Conservation (phyloP, 176 grass and related monocot genomes). For the Oryza australiensis region DNA sequence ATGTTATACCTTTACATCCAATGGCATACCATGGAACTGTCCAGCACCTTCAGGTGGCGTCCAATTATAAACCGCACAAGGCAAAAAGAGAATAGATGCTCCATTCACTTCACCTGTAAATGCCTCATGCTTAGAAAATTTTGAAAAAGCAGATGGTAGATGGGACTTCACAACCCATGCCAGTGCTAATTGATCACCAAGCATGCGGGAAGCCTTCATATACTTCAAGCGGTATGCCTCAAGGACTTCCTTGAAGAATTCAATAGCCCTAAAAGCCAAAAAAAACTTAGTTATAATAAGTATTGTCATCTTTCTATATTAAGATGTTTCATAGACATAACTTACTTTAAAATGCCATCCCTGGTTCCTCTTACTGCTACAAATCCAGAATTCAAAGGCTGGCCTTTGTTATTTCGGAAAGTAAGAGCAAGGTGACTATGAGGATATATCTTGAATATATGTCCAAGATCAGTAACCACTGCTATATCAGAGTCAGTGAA, state of each 20-base stretch:
- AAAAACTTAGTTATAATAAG: neutral
- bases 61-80: slow-evolving; percentile 93
- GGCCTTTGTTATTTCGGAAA: slow-evolving; percentile 90
- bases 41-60: slow-evolving; percentile 88
- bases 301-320: neutral
- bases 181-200: slow-evolving; percentile 90
- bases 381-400: slow-evolving; percentile 94
- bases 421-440: slow-evolving; percentile 83
- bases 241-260: slow-evolving; percentile 78
- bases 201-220: slow-evolving; percentile 65
- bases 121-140: slow-evolving; percentile 64
- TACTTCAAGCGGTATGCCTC: slow-evolving; percentile 65
- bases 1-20: slow-evolving; percentile 82
- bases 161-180: slow-evolving; percentile 87
- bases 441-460: slow-evolving; percentile 76
- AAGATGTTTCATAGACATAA: slow-evolving; percentile 5
- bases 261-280: slow-evolving; percentile 53
- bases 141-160: slow-evolving; percentile 55
- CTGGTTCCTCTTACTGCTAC: slow-evolving; percentile 75
- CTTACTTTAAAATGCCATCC: slow-evolving; percentile 70
- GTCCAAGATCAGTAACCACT: slow-evolving; percentile 70
- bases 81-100: slow-evolving; percentile 74
- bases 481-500: slow-evolving; percentile 88
- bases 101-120: slow-evolving; percentile 80
- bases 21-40: slow-evolving; percentile 96